A percentile compares a stretch with the other conserved stretches of the same genome.
phyloP scores from a whole-genome alignment of 2,329 filamentous ascomycete genomes.

The Arthrobotrys sinensis region DNA sequence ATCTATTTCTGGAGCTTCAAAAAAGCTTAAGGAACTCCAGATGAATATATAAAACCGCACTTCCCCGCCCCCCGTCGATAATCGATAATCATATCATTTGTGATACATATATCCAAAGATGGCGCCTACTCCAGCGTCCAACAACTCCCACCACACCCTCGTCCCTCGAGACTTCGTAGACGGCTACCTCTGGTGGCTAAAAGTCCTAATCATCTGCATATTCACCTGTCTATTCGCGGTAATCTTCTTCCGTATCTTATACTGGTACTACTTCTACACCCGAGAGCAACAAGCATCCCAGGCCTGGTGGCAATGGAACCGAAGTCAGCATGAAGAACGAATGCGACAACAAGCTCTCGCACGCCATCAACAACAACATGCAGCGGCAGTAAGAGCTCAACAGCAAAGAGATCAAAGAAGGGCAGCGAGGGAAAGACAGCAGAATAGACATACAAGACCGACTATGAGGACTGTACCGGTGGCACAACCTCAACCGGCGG shows the following conservation, averaged over 20 bases:
- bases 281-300: not conserved
- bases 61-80: not conserved
- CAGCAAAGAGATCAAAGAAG: constrained; percentile 9
- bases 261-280: constrained; percentile 14
- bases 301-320: constrained; percentile 10
- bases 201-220: not conserved
- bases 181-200: constrained; percentile 5
- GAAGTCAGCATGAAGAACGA: constrained; percentile 1
- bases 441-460: constrained; percentile 19
- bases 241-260: constrained; percentile 20
- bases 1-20: not conserved
- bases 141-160: not conserved
- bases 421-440: not conserved
- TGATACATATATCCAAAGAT: not conserved
- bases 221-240: not conserved
- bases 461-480: constrained; percentile 16
- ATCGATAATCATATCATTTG: not conserved
- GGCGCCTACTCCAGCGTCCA: not conserved
- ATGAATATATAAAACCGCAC: not conserved
- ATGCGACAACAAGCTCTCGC: constrained; percentile 3
- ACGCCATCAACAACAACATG: constrained; percentile 9
- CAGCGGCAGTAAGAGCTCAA: not conserved
- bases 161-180: not conserved
- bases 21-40: not conserved
- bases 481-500: constrained; percentile 23